phyloP scores from a whole-genome alignment of 176 grass and related monocot species.

The Areca catechu region DNA sequence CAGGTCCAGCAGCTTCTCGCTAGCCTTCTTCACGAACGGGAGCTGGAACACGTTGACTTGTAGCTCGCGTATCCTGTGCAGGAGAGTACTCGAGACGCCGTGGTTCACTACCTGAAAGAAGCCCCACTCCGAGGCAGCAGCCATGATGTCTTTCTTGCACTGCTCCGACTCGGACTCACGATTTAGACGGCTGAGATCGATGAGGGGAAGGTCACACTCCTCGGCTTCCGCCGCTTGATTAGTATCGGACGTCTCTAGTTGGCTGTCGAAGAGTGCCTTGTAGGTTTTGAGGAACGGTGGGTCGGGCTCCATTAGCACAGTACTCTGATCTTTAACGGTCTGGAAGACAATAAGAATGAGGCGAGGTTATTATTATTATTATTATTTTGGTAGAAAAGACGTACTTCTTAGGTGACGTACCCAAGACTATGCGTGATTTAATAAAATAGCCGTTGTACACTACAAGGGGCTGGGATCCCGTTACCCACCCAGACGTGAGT shows the following conservation, averaged over 20 bases:
- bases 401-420: no score
- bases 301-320: not conserved
- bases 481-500: no score
- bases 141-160: slow-evolving; percentile 41
- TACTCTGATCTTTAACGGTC: not conserved
- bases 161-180: not conserved
- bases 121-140: slow-evolving; percentile 64
- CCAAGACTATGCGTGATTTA: no score
- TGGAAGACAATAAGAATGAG: not conserved
- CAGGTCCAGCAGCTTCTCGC: slow-evolving; percentile 35
- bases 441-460: no score
- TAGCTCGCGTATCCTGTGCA: slow-evolving; percentile 22
- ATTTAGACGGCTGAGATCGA: slow-evolving; percentile 30
- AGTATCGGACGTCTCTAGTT: no score
- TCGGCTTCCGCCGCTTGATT: not conserved
- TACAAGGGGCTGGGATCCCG: no score
- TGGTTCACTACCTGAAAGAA: slow-evolving; percentile 80
- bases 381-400: no score
- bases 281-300: slow-evolving; percentile 3
- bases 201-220: slow-evolving; percentile 29
- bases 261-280: not conserved
- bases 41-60: slow-evolving; percentile 35
- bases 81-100: slow-evolving; percentile 32
- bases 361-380: no score
- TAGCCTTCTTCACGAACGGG: slow-evolving; percentile 41